These are phyloP conservation scores for Tylopilus intermedius DNA, from an alignment of 768 basidiomycete genomes.

Conservation along the genomic window DNA sequence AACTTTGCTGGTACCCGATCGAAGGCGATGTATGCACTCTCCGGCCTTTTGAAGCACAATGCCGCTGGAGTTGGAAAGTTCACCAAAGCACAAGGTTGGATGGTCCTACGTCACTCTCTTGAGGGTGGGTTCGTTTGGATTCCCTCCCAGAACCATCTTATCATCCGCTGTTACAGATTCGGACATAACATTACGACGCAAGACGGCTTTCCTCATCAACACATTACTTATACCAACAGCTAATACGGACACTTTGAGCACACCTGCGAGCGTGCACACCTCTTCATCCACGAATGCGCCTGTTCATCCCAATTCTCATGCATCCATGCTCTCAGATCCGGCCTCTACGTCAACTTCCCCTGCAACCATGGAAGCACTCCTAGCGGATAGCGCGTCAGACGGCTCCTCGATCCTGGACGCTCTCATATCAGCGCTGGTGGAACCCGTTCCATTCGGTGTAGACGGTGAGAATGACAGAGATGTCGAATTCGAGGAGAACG, in stretches of 20 bases:
- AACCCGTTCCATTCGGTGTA: constrained; percentile 58
- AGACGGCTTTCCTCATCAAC: constrained; percentile 72
- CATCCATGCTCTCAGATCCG: constrained; percentile 55
- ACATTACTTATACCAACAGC: constrained; percentile 55
- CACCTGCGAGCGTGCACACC: constrained; percentile 16
- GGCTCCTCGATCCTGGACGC: constrained; percentile 39
- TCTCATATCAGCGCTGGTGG: constrained; percentile 47
- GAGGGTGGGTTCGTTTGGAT: constrained; percentile 41
- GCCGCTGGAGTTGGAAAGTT: constrained; percentile 57
- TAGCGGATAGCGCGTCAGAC: constrained; percentile 27
- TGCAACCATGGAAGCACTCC: constrained; percentile 46
- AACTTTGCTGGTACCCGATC: constrained; percentile 55
- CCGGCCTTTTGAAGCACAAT: constrained; percentile 75
- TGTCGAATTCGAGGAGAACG: constrained; percentile 61
- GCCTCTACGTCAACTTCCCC: constrained; percentile 46
- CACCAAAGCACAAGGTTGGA: constrained; percentile 57
- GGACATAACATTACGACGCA: constrained; percentile 70
- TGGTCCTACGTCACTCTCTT: constrained; percentile 50
- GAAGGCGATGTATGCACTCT: constrained; percentile 81
- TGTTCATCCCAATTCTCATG: constrained; percentile 72
- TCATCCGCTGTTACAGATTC: constrained; percentile 49
- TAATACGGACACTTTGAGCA: constrained; percentile 1
- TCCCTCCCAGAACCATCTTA: not conserved
- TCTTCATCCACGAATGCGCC: constrained; percentile 28
- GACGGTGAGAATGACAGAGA: constrained; percentile 66